Conservation (phyloP, 106 monocot species). For the Alisma plantagoaquatica region DNA sequence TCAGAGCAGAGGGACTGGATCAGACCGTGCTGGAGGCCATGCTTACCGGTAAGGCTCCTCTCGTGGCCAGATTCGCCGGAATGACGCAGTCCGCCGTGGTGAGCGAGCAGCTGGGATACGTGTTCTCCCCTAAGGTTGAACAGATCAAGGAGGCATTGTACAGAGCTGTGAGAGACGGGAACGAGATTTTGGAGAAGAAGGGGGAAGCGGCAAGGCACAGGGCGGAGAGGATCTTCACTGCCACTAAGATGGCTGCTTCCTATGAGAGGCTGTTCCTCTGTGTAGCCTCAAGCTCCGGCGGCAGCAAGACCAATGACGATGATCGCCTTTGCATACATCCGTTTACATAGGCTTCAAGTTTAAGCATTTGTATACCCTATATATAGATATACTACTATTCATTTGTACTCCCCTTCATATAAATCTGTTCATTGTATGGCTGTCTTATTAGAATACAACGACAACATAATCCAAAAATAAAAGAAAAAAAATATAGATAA, state of each 20-base stretch:
- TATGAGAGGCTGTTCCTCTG: slow-evolving; percentile 87
- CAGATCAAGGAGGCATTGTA: slow-evolving; percentile 36
- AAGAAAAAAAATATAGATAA: too few species aligned
- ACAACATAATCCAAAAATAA: too few species aligned
- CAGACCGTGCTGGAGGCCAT: slow-evolving; percentile 87
- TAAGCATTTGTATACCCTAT: too few species aligned
- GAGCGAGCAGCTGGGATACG: slow-evolving; percentile 47
- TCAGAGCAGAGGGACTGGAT: slow-evolving; percentile 76
- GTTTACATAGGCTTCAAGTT: neutral
- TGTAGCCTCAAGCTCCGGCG: slow-evolving; percentile 30
- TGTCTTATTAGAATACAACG: too few species aligned
- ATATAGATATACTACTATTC: too few species aligned
- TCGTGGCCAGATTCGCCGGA: slow-evolving; percentile 67
- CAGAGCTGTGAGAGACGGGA: slow-evolving; percentile 30
- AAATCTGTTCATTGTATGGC: too few species aligned
- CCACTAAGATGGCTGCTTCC: slow-evolving; percentile 60
- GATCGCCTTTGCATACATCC: neutral
- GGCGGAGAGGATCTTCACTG: slow-evolving; percentile 40
- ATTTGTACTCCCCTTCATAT: too few species aligned
- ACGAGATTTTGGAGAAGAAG: slow-evolving; percentile 23
- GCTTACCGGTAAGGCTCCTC: slow-evolving; percentile 43
- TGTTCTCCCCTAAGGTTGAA: slow-evolving; percentile 51
- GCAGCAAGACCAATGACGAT: neutral
- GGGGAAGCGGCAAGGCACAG: slow-evolving; percentile 42
- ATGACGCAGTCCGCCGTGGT: slow-evolving; percentile 54